Evolutionary conservation across 2,329 filamentous ascomycete species (phyloP).

Genomic region (Aureobasidium sp.): DNA sequence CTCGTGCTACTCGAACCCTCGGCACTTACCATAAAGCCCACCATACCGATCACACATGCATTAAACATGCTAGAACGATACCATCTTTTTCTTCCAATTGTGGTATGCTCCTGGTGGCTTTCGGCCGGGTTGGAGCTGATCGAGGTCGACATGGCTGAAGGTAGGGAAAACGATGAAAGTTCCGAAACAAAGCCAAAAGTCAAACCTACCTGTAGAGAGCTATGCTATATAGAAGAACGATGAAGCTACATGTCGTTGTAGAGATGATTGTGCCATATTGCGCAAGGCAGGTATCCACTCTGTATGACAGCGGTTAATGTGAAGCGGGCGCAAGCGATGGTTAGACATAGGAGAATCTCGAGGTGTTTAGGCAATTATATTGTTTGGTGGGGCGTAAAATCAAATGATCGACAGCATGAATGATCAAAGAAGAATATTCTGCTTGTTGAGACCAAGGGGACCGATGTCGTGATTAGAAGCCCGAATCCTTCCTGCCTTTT

Average conservation of each 20-base stretch:
- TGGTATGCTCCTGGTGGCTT: neutral
- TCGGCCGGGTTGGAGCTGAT: neutral
- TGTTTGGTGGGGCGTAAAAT: neutral
- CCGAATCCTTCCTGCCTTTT: neutral
- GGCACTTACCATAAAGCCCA: slow-evolving; percentile 38
- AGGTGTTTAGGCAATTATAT: slow-evolving; percentile 4
- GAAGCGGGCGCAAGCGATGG: neutral
- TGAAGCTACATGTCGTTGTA: neutral
- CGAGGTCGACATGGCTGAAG: neutral
- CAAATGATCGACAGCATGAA: neutral
- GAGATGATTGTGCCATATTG: slow-evolving; percentile 5
- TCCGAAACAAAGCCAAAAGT: neutral
- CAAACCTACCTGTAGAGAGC: neutral
- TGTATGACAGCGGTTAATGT: neutral
- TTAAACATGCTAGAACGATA: slow-evolving; percentile 45
- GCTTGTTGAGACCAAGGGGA: neutral
- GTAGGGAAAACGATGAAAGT: neutral
- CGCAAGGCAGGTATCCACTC: slow-evolving; percentile 1
- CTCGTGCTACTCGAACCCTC: too few relatives aligned
- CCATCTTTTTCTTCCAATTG: slow-evolving; percentile 31
- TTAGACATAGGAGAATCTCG: neutral
- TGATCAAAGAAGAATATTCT: neutral
- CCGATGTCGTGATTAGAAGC: slow-evolving; percentile 3
- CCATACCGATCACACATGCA: slow-evolving; percentile 46
- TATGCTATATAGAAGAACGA: neutral